Conservation (phyloP, 1,139 yeast genomes). For the Yamadazyma membranifaciens region DNA sequence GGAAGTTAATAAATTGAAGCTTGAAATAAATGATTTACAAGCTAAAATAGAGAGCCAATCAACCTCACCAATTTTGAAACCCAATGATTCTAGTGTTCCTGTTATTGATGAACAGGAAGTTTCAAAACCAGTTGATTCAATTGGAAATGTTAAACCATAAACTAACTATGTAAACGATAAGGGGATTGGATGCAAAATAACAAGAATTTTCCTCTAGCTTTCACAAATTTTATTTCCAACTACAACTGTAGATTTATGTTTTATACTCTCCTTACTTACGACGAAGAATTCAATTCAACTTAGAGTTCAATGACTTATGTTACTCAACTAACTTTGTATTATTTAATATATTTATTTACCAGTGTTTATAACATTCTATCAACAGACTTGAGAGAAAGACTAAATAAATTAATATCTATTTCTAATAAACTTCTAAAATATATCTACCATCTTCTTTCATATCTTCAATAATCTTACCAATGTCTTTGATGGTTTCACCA, state of each 20-base stretch:
- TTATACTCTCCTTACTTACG: not conserved
- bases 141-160: too few relatives aligned
- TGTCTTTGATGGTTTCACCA: slow-evolving; percentile 66
- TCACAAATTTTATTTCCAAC: too few relatives aligned
- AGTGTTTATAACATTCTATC: not conserved
- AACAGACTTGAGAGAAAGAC: not conserved
- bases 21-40: slow-evolving; percentile 63
- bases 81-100: slow-evolving; percentile 9
- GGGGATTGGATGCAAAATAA: too few relatives aligned
- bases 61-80: slow-evolving; percentile 19
- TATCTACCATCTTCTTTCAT: slow-evolving; percentile 92
- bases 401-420: not conserved
- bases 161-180: too few relatives aligned
- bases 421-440: slow-evolving; percentile 78
- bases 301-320: slow-evolving; percentile 4
- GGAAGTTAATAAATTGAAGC: slow-evolving; percentile 69
- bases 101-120: not conserved
- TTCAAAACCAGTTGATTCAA: too few relatives aligned
- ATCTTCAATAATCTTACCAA: slow-evolving; percentile 81
- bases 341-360: not conserved
- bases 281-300: slow-evolving; percentile 2
- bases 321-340: slow-evolving; percentile 5
- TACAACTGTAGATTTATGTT: too few relatives aligned
- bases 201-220: too few relatives aligned
- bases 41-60: slow-evolving; percentile 47